Percentiles rank a stretch among this genome's conserved stretches.
phyloP scores from a whole-genome alignment of 2,329 filamentous ascomycete species.

The Penicillium sp. region DNA sequence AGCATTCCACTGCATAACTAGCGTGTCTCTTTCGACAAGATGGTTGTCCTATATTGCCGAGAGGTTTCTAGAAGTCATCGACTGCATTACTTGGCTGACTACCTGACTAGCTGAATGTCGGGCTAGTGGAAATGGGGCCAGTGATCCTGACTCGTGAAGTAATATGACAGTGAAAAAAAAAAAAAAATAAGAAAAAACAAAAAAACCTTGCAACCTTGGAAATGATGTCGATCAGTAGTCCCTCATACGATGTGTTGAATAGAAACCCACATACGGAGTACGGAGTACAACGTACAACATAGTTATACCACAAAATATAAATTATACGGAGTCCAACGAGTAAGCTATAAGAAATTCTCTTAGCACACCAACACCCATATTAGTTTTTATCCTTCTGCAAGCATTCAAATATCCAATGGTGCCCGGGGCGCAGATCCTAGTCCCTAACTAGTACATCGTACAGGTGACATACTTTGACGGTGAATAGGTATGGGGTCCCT shows the following conservation, averaged over 20 bases:
- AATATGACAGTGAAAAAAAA: too few relatives aligned
- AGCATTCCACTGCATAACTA: too few relatives aligned
- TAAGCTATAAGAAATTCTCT: too few relatives aligned
- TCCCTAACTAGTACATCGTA: not conserved
- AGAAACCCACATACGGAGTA: not conserved
- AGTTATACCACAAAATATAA: too few relatives aligned
- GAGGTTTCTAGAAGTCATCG: not conserved
- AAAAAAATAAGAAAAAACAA: too few relatives aligned
- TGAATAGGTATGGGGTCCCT: too few relatives aligned
- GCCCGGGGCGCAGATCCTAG: constrained; percentile 2
- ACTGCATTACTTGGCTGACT: not conserved
- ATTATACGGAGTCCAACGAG: too few relatives aligned
- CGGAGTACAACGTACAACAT: not conserved
- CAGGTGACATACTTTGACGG: not conserved
- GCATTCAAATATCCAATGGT: not conserved
- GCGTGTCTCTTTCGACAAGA: not conserved
- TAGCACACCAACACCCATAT: too few relatives aligned
- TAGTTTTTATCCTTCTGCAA: not conserved
- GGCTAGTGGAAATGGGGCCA: constrained; percentile 2
- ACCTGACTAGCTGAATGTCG: not conserved
- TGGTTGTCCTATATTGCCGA: constrained; percentile 5
- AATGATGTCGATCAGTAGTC: not conserved
- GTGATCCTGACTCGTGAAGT: constrained; percentile 16
- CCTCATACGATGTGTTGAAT: not conserved
- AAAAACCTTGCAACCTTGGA: too few relatives aligned